Percentiles rank a stretch among this genome's conserved stretches.
These are phyloP conservation scores for Glycyrrhiza uralensis DNA, from an alignment of 306 rosid species.

Conservation along the genomic window DNA sequence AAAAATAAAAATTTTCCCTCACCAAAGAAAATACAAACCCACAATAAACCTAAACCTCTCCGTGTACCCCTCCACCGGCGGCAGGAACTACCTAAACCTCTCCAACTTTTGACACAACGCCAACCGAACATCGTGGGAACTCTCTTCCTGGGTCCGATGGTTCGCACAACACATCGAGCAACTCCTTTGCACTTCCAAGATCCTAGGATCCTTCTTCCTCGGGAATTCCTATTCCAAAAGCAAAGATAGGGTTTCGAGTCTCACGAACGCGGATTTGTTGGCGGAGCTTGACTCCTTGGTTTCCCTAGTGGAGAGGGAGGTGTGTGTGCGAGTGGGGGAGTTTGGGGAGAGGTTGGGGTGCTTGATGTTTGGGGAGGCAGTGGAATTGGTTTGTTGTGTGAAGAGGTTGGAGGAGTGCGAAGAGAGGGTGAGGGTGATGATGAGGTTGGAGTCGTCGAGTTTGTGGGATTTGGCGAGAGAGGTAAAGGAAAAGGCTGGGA, in stretches of 20 bases:
- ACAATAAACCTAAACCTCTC: too few relatives aligned
- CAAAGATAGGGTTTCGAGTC: conserved; percentile 45
- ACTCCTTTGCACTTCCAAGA: conserved; percentile 44
- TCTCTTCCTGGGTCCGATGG: conserved; percentile 85
- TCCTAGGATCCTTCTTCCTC: conserved; percentile 54
- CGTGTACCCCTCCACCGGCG: conserved; percentile 63
- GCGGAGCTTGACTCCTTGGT: conserved; percentile 53
- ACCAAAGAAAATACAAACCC: too few relatives aligned
- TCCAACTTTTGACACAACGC: conserved; percentile 68
- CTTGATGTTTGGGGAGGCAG: conserved; percentile 60
- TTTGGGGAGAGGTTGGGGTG: conserved; percentile 51
- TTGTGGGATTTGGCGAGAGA: conserved; percentile 55
- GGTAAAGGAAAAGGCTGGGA: conserved; percentile 36
- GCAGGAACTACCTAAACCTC: conserved; percentile 88
- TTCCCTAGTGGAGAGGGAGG: conserved; percentile 38
- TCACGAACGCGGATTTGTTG: conserved; percentile 41
- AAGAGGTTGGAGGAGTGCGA: conserved; percentile 56
- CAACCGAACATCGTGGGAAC: conserved; percentile 54
- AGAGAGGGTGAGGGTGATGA: conserved; percentile 36
- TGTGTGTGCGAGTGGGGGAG: conserved; percentile 44
- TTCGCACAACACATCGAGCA: conserved; percentile 65
- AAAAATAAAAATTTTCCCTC: too few relatives aligned
- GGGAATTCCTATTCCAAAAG: conserved; percentile 23
- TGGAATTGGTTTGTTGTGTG: conserved; percentile 59
- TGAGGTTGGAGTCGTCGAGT: not conserved